Base-by-base conservation (phyloP, 75 land plant genomes). In the Cryptomeria japonica region DNA sequence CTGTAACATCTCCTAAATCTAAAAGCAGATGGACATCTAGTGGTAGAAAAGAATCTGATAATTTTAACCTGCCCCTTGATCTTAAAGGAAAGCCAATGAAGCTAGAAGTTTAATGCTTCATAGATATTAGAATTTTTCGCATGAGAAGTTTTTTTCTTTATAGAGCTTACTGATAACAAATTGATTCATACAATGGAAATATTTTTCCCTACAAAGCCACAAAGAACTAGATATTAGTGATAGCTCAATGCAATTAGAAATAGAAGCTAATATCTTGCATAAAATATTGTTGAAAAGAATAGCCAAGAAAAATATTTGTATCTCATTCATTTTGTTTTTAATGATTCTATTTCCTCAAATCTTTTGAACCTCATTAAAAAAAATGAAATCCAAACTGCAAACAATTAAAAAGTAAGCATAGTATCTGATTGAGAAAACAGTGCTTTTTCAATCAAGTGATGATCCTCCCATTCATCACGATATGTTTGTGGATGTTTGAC, bases 381-480 rank as follows among this genome's bases (percentile, higher is more conserved):
- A 31, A 13, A 56, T 56, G 61, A 56, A 56, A 56, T 56, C 19
- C 61, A 56, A 16, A 19, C 19, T 19, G 8, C 19, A 80, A 31
- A 51, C 4, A 31, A 84, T 3, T 34, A 51, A 32, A 84, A 84
- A 28, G 53, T n/a, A 6, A 32, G n/a, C 85, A 31, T 51, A 84
- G 37, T 83, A 4, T 47, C 32, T 84, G 58, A 51, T 44, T 22
- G 1, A 84, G 42, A 22, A 14, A 15, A 51, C 46, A 51, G 84
- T 83, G 98, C 95, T 88, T 87, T 78, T 68, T 80, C 34, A 84
- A 88, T 87, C 89, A 89, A 89, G 77, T 93, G 89, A 22, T 94
- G 87, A 80, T 97, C 96, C 16, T 89, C 89, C 97, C 95, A 97
- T 86, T 90, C 93, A 87, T 97, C 99, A 68, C 99, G 93, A 82